Base-by-base conservation (phyloP, 2,329 filamentous ascomycete species). In the Aschersonia sp. region DNA sequence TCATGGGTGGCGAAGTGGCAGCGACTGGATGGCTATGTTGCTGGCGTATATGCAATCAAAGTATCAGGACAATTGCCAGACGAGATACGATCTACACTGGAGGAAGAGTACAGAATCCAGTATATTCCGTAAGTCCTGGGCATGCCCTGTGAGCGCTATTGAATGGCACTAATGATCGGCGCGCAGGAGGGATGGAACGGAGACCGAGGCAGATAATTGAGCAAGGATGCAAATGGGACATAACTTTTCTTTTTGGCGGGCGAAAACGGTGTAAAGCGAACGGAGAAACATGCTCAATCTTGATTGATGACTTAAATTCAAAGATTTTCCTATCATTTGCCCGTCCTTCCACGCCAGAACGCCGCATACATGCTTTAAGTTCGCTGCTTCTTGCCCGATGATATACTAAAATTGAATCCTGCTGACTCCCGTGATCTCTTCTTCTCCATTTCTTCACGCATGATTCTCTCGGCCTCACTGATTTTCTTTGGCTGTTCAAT, bases 1-100 rank as follows among this genome's bases (percentile, higher is more conserved):
- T 94, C 86, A 59, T 98, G 92, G 92, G 87, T 97, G 45, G 89
- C 91, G n/a, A 86, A 87, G 62, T 97, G 89, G 84, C 89, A 97
- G 73, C 79, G 92, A 6, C 69, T 98, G 51, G 87, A 96, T 62
- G 80, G 79, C 48, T 97, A 94, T 64, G 84, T 92, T 47, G 78
- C 80, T 12, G 92, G 92, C 47, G 82, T 94, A 50, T 98, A 98
- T 68, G 92, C 92, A 20, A 85, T 89, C 48, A 96, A 97, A 70
- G 92, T 98, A 30, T 88, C 85, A 32, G 92, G 92, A 20, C 80
- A 86, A 61, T 65, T 84, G 50, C 80, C 81, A 4, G 80, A 84
- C 54, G 81, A 85, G 52, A 72, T 84, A 41, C 67, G 77, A 44
- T 68, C 71, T 29, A 68, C 71, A 43, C 67, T 84, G 49, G 76